phyloP scores from a whole-genome alignment of 2,329 filamentous ascomycete species.

The Botryotinia narcissicola region DNA sequence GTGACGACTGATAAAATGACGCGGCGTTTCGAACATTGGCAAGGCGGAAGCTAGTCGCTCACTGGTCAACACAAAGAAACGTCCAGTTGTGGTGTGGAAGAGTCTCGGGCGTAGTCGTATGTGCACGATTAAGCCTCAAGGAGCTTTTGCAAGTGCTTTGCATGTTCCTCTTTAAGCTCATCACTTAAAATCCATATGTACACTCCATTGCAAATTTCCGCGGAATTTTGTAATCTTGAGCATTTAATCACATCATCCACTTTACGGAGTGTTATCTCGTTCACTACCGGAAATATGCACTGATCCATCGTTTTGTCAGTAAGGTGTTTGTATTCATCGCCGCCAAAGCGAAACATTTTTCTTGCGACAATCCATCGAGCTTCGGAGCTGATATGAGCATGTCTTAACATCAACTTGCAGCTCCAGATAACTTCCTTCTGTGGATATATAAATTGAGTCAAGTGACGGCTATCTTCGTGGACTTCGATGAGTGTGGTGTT shows the following conservation, averaged over 20 bases:
- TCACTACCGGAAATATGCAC: background rate
- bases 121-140: background rate
- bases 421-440: background rate
- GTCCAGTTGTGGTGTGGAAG: background rate
- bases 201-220: background rate
- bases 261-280: background rate
- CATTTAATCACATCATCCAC: background rate
- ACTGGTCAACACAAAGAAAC: background rate
- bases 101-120: background rate
- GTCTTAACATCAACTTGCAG: background rate
- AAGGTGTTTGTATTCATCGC: background rate
- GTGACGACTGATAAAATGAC: background rate
- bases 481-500: background rate
- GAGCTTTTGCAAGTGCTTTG: background rate
- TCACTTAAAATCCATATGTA: background rate
- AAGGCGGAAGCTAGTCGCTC: background rate
- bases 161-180: background rate
- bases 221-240: background rate
- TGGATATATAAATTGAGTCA: background rate
- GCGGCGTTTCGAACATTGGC: background rate
- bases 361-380: background rate
- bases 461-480: background rate
- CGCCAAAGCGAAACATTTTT: background rate
- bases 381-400: background rate
- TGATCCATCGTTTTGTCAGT: background rate